Evolutionary conservation across 2,329 filamentous ascomycete genomes (phyloP).

Genomic region (Tolypocladium cylindrosporum): DNA sequence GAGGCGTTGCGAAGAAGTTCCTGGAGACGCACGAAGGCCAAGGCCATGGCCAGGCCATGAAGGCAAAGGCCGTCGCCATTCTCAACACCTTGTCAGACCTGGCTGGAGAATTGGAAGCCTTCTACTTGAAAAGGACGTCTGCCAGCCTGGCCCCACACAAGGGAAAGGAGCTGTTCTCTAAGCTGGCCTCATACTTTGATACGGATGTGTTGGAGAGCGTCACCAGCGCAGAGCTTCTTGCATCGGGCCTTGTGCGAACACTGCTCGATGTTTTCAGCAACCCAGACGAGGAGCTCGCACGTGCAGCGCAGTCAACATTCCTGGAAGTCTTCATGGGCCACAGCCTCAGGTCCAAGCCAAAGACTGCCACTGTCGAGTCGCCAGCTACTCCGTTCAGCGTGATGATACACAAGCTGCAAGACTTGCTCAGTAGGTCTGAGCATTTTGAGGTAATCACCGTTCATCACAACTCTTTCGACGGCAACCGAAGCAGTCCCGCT

Average conservation of each 20-base stretch:
- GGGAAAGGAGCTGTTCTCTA: constrained; percentile 60
- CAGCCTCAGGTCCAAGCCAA: constrained; percentile 53
- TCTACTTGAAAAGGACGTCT: constrained; percentile 51
- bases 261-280: constrained; percentile 76
- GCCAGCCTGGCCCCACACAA: constrained; percentile 33
- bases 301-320: constrained; percentile 70
- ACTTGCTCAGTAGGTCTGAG: constrained; percentile 89
- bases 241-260: constrained; percentile 78
- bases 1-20: constrained; percentile 70
- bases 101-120: constrained; percentile 59
- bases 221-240: constrained; percentile 87
- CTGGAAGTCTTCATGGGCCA: constrained; percentile 86
- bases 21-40: constrained; percentile 74
- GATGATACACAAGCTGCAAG: constrained; percentile 87
- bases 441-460: constrained; percentile 97
- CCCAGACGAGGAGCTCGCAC: constrained; percentile 48
- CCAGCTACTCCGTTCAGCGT: constrained; percentile 80
- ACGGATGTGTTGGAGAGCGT: constrained; percentile 84
- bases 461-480: constrained; percentile 83
- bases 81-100: constrained; percentile 62
- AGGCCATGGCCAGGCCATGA: constrained; percentile 60
- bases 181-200: constrained; percentile 76
- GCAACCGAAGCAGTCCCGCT: constrained; percentile 79
- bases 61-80: constrained; percentile 68
- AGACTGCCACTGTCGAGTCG: constrained; percentile 55